Conservation (phyloP, 352 stramenopile species). For the Phytophthora syringae region DNA sequence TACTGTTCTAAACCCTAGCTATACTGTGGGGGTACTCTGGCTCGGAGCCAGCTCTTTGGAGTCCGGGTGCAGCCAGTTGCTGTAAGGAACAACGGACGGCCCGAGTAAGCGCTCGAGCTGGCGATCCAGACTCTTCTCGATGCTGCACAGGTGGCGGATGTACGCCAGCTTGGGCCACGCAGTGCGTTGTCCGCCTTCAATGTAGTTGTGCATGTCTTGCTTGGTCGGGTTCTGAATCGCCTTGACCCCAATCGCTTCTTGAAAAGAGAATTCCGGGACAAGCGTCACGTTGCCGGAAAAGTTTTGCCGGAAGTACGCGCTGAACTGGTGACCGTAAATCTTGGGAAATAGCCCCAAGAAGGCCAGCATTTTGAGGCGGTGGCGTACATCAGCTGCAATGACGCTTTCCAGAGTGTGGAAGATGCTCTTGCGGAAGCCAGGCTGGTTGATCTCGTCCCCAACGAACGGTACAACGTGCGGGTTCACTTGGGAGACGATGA, state of each 20-base stretch:
- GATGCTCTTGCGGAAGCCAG: conserved; percentile 66
- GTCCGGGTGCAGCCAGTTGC: conserved; percentile 34
- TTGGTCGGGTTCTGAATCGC: conserved; percentile 86
- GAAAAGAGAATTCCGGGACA: conserved; percentile 89
- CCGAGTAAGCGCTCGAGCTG: conserved; percentile 41
- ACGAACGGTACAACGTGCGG: conserved; percentile 94
- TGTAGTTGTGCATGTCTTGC: conserved; percentile 76
- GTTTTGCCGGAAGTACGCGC: conserved; percentile 90
- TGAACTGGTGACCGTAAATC: conserved; percentile 84
- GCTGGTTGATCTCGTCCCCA: conserved; percentile 88
- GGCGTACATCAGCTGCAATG: conserved; percentile 72
- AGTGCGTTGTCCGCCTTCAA: conserved; percentile 87
- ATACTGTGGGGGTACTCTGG: conserved; percentile 1
- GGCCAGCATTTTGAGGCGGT: conserved; percentile 76
- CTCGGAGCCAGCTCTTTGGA: conserved; percentile 22
- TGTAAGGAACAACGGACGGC: conserved; percentile 25
- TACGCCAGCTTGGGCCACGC: conserved; percentile 93
- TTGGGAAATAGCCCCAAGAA: conserved; percentile 89
- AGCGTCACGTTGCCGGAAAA: conserved; percentile 98
- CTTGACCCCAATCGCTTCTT: conserved; percentile 84
- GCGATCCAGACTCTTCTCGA: conserved; percentile 82
- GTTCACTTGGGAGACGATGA: conserved; percentile 92
- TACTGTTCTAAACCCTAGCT: background rate
- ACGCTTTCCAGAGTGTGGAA: conserved; percentile 88
- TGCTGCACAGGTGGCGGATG: conserved; percentile 93